These are phyloP conservation scores for Ophiosphaerella narmari DNA, from an alignment of 2,329 filamentous ascomycete genomes.

Conservation along the genomic window DNA sequence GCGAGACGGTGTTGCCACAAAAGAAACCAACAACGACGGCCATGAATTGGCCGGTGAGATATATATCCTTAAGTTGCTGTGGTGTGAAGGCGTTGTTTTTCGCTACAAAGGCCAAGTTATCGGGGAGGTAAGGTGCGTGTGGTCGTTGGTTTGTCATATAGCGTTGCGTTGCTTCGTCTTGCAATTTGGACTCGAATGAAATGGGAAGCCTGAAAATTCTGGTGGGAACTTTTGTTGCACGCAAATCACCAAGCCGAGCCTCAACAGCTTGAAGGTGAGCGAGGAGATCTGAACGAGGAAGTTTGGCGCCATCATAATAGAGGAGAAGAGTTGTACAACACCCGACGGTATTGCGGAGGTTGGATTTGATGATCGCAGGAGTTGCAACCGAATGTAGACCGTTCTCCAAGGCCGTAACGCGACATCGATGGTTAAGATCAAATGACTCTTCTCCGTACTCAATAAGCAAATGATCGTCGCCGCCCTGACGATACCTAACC, in stretches of 20 bases:
- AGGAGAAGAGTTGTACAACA: slow-evolving; percentile 53
- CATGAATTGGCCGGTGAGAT: slow-evolving; percentile 57
- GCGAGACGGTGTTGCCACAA: slow-evolving; percentile 56
- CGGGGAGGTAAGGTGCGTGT: slow-evolving; percentile 65
- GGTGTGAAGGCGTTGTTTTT: slow-evolving; percentile 59
- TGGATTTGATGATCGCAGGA: slow-evolving; percentile 43
- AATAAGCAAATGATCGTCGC: slow-evolving; percentile 58
- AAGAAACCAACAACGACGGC: slow-evolving; percentile 62
- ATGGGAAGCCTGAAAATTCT: slow-evolving; percentile 51
- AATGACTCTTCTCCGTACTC: slow-evolving; percentile 63
- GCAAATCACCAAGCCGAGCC: slow-evolving; percentile 49
- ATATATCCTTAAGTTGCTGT: slow-evolving; percentile 57
- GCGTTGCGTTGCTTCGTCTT: slow-evolving; percentile 59
- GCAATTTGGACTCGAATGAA: slow-evolving; percentile 49
- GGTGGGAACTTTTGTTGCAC: slow-evolving; percentile 48
- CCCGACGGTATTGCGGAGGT: slow-evolving; percentile 58
- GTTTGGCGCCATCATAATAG: slow-evolving; percentile 47
- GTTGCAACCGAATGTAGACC: slow-evolving; percentile 50
- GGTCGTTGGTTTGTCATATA: slow-evolving; percentile 67
- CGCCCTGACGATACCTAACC: slow-evolving; percentile 32
- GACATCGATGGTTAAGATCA: slow-evolving; percentile 62
- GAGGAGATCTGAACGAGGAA: slow-evolving; percentile 45
- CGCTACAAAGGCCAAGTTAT: slow-evolving; percentile 63
- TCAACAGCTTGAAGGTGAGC: slow-evolving; percentile 47
- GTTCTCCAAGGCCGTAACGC: slow-evolving; percentile 59